Percentiles rank a stretch among this genome's conserved stretches.
Evolutionary conservation across 306 rosid species (phyloP).

Genomic region (Quercus variabilis): DNA sequence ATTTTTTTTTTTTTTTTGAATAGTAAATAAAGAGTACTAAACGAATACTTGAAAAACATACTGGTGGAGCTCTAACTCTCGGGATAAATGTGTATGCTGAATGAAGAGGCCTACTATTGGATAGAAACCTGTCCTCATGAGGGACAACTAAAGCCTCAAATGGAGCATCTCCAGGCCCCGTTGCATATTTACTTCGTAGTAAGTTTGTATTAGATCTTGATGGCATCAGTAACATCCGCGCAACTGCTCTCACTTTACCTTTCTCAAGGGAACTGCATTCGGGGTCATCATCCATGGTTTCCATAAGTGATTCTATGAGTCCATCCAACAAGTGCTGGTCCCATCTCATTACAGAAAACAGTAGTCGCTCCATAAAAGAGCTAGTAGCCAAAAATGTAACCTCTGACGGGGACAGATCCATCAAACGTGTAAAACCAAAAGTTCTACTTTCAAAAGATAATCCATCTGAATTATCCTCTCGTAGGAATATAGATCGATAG

Average conservation of each 20-base stretch:
- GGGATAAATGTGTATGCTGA: conserved; percentile 88
- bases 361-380: conserved; percentile 69
- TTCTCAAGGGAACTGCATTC: conserved; percentile 50
- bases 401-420: conserved; percentile 79
- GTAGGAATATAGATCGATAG: conserved; percentile 55
- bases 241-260: conserved; percentile 72
- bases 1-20: neutral
- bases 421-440: conserved; percentile 85
- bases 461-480: conserved; percentile 32
- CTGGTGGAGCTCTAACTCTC: conserved; percentile 87
- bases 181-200: conserved; percentile 49
- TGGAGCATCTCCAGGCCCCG: conserved; percentile 68
- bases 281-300: conserved; percentile 48
- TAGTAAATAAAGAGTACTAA: neutral
- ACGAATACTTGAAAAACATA: conserved; percentile 41
- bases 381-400: conserved; percentile 73
- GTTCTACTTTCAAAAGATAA: conserved; percentile 49
- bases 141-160: conserved; percentile 81
- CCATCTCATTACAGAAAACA: conserved; percentile 75
- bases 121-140: conserved; percentile 62
- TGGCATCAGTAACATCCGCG: conserved; percentile 83
- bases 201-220: conserved; percentile 48
- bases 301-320: conserved; percentile 49
- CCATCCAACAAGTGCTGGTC: conserved; percentile 58
- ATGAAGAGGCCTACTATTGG: conserved; percentile 78